phyloP scores from a whole-genome alignment of 2,329 filamentous ascomycete species.

The Alternaria tenuissima region DNA sequence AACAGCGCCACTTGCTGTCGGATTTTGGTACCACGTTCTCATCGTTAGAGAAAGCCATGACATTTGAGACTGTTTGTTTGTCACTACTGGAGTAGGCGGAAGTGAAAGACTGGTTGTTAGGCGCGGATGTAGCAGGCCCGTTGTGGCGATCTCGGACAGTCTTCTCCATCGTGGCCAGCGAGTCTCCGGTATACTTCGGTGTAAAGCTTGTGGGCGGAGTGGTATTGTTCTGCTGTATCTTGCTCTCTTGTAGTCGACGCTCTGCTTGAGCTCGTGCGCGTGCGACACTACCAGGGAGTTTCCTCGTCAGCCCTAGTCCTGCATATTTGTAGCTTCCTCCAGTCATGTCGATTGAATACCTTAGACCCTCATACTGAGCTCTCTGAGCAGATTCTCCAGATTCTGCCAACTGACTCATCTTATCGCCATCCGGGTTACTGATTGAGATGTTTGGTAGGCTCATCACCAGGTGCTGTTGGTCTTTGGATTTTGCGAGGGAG shows the following conservation, averaged over 20 bases:
- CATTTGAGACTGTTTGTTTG: neutral
- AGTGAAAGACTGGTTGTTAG: too few relatives aligned
- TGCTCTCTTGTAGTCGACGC: neutral
- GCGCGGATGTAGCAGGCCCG: neutral
- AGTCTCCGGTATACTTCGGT: neutral
- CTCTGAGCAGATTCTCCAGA: neutral
- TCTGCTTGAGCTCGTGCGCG: conserved; percentile 7
- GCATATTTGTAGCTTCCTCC: conserved; percentile 5
- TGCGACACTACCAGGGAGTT: conserved; percentile 10
- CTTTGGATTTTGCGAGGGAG: neutral
- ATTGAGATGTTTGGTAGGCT: conserved; percentile 1
- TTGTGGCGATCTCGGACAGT: neutral
- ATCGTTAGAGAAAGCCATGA: neutral
- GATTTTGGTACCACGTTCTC: neutral
- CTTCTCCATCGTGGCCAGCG: neutral
- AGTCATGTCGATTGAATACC: neutral
- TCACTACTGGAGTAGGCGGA: neutral
- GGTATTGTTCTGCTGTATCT: neutral
- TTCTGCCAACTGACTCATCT: neutral
- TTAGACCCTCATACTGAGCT: neutral
- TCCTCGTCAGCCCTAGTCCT: conserved; percentile 5
- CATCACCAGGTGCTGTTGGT: neutral
- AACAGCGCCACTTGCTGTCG: conserved; percentile 22
- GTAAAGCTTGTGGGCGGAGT: neutral
- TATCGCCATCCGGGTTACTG: neutral